phyloP scores from a whole-genome alignment of 2,329 filamentous ascomycete genomes.

The Fusarium vanettenii region DNA sequence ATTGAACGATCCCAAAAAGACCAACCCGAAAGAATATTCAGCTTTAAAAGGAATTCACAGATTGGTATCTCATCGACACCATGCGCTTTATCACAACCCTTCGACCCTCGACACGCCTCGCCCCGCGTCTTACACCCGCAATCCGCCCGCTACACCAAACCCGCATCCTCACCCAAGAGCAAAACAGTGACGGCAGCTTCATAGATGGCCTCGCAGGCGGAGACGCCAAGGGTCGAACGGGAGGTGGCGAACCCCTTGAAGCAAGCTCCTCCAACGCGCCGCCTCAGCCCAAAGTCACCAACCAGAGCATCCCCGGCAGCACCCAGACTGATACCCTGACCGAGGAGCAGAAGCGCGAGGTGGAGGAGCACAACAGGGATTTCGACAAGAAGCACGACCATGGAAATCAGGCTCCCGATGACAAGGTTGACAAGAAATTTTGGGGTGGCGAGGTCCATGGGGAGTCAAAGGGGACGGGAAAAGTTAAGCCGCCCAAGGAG shows the following conservation, averaged over 20 bases:
- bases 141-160: constrained; percentile 13
- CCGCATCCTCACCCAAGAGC: constrained; percentile 14
- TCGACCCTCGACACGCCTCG: constrained; percentile 9
- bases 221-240: constrained; percentile 51
- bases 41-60: fast-evolving
- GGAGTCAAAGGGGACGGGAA: background rate
- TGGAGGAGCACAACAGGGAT: constrained; percentile 68
- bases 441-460: constrained; percentile 51
- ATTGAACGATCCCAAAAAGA: background rate
- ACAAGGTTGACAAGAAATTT: constrained; percentile 67
- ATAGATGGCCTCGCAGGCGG: constrained; percentile 46
- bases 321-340: constrained; percentile 50
- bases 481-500: background rate
- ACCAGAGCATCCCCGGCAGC: constrained; percentile 56
- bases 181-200: constrained; percentile 9
- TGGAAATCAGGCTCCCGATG: constrained; percentile 53
- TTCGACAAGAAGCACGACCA: constrained; percentile 67
- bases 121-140: constrained; percentile 16
- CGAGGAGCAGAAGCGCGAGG: constrained; percentile 66
- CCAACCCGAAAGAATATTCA: background rate
- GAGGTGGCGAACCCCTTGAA: constrained; percentile 52
- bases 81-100: constrained; percentile 28
- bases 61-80: background rate
- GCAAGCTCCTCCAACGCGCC: constrained; percentile 49
- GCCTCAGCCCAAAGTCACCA: constrained; percentile 64